Evolutionary conservation across 306 rosid species (phyloP).

Genomic region (Spatholobus suberectus): DNA sequence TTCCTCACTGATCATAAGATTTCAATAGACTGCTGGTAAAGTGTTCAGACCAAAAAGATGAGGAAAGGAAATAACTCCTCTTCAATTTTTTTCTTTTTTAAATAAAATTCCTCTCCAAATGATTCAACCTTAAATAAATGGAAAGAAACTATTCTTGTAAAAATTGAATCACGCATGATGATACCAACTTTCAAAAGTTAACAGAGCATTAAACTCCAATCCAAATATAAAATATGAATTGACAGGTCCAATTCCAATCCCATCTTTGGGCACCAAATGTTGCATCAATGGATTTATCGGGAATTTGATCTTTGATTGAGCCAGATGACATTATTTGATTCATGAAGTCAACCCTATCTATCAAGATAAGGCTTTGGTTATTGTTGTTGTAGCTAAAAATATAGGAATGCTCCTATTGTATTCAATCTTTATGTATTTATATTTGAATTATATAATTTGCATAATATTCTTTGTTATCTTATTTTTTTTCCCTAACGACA

Average conservation of each 20-base stretch:
- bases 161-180: neutral
- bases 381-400: neutral
- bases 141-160: neutral
- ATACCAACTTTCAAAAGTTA: slow-evolving; percentile 10
- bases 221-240: neutral
- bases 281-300: neutral
- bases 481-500: neutral
- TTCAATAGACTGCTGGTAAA: neutral
- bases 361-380: neutral
- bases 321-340: neutral
- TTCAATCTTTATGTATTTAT: neutral
- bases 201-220: neutral
- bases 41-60: neutral
- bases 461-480: slow-evolving; percentile 14
- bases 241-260: neutral
- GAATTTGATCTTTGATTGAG: slow-evolving; percentile 13
- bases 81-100: neutral
- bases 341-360: neutral
- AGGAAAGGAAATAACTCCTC: neutral
- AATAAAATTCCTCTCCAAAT: neutral
- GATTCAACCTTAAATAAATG: slow-evolving; percentile 21
- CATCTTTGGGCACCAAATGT: neutral
- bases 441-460: neutral
- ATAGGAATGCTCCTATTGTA: neutral
- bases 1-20: neutral